A percentile compares a stretch with the other conserved stretches of the same genome.
Evolutionary conservation across 2,329 filamentous ascomycete species (phyloP).

Genomic region (Neonectria ditissima): DNA sequence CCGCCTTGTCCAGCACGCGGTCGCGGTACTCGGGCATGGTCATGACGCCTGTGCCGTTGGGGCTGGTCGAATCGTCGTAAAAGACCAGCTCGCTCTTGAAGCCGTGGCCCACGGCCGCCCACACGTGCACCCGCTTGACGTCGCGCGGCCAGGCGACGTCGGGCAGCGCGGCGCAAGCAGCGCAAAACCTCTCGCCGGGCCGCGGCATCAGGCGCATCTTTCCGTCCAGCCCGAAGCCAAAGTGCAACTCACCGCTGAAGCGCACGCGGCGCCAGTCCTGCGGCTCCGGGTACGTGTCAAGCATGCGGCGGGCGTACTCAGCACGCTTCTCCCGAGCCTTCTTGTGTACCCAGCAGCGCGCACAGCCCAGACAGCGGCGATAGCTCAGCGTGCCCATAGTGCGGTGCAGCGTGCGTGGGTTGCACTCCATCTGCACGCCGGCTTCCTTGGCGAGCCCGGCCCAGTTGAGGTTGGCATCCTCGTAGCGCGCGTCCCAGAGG

Average conservation of each 20-base stretch:
- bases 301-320: constrained; percentile 50
- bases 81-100: constrained; percentile 55
- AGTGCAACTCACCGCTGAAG: constrained; percentile 54
- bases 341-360: constrained; percentile 47
- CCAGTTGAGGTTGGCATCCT: constrained; percentile 50
- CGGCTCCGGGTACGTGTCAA: constrained; percentile 47
- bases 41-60: constrained; percentile 49
- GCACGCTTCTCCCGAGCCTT: constrained; percentile 48
- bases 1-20: constrained; percentile 49
- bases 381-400: constrained; percentile 54
- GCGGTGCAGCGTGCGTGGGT: constrained; percentile 51
- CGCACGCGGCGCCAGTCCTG: constrained; percentile 50
- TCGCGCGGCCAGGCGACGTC: constrained; percentile 50
- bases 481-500: constrained; percentile 52
- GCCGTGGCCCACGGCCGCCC: constrained; percentile 51
- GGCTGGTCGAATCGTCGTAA: constrained; percentile 51
- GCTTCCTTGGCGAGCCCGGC: constrained; percentile 49
- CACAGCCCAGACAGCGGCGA: constrained; percentile 50
- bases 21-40: constrained; percentile 51
- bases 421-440: constrained; percentile 48
- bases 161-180: constrained; percentile 40
- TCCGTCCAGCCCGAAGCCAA: constrained; percentile 54
- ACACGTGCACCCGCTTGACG: constrained; percentile 50
- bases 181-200: constrained; percentile 50
- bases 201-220: constrained; percentile 51